phyloP scores from a whole-genome alignment of 1,284 basidiomycete species.

The Wolfiporia cocos region DNA sequence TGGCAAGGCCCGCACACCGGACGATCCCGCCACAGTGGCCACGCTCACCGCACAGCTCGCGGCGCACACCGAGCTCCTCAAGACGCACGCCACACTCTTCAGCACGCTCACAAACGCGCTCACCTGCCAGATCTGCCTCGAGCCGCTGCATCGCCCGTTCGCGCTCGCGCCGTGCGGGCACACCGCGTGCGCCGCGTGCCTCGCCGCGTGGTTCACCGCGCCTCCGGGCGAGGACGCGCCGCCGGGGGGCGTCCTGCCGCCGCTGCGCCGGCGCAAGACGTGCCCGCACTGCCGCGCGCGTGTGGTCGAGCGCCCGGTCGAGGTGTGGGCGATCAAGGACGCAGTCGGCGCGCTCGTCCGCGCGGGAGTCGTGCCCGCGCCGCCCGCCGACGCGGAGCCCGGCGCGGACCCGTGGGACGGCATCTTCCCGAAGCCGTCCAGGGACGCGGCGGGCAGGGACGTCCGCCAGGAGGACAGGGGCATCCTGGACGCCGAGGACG shows the following conservation, averaged over 20 bases:
- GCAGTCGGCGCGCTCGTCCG: constrained; percentile 48
- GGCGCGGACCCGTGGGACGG: constrained; percentile 50
- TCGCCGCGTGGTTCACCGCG: constrained; percentile 69
- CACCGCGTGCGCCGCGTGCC: constrained; percentile 61
- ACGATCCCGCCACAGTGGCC: background rate
- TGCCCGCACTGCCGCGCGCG: constrained; percentile 69
- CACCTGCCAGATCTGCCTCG: constrained; percentile 71
- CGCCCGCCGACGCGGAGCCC: constrained; percentile 7
- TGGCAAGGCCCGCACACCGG: background rate
- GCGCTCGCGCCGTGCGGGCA: constrained; percentile 72
- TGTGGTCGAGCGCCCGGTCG: constrained; percentile 55
- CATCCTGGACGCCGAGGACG: constrained; percentile 64
- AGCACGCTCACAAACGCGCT: constrained; percentile 50
- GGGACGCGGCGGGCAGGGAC: constrained; percentile 15
- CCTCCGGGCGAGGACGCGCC: constrained; percentile 22
- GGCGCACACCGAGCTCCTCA: constrained; percentile 26
- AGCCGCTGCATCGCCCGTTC: constrained; percentile 63
- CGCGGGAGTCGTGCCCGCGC: constrained; percentile 35
- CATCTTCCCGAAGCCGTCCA: constrained; percentile 38
- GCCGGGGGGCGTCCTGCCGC: constrained; percentile 11
- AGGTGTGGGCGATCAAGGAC: constrained; percentile 67
- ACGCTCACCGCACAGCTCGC: constrained; percentile 4
- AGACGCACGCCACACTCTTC: constrained; percentile 44
- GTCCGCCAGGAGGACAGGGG: constrained; percentile 39
- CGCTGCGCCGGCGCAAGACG: constrained; percentile 47